These are phyloP conservation scores for Collybia mongolica DNA, from an alignment of 768 basidiomycete genomes.

Conservation along the genomic window DNA sequence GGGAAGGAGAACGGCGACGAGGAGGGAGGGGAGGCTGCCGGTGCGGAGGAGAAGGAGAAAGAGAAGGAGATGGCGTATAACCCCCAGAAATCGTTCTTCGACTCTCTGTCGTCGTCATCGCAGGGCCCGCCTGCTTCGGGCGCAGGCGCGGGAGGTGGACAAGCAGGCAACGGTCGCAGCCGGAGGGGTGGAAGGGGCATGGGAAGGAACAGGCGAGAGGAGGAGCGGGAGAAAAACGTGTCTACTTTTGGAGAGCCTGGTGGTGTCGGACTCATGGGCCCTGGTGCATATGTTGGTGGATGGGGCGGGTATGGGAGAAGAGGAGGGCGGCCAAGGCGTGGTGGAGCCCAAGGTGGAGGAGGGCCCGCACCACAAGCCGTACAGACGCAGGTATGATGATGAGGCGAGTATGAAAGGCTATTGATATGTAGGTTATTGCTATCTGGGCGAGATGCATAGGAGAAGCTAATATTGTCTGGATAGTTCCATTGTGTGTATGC, in stretches of 20 bases:
- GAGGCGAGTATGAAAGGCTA: no score
- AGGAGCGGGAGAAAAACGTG: conserved; percentile 81
- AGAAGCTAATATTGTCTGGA: no score
- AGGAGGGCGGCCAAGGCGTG: conserved; percentile 37
- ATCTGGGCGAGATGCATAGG: no score
- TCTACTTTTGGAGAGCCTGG: conserved; percentile 88
- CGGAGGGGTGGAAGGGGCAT: conserved; percentile 43
- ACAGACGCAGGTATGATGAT: not conserved
- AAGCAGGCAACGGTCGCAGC: conserved; percentile 39
- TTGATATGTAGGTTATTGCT: no score
- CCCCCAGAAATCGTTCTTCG: conserved; percentile 80
- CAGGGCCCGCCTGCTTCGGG: conserved; percentile 10
- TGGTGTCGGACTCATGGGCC: conserved; percentile 73
- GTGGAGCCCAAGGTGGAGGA: conserved; percentile 25
- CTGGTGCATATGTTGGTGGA: conserved; percentile 75
- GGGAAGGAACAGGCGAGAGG: conserved; percentile 73
- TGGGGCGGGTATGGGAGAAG: conserved; percentile 69
- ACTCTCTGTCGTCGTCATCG: conserved; percentile 52
- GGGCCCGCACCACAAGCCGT: conserved; percentile 6
- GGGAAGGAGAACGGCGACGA: conserved; percentile 24
- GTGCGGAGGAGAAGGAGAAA: conserved; percentile 35
- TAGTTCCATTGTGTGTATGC: no score
- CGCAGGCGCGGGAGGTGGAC: conserved; percentile 21
- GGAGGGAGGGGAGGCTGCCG: conserved; percentile 26
- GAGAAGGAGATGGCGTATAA: conserved; percentile 57